Percentiles rank a stretch among this genome's conserved stretches.
These are phyloP conservation scores for Colletotrichum trifolii DNA, from an alignment of 2,329 filamentous ascomycete species.

Conservation along the genomic window DNA sequence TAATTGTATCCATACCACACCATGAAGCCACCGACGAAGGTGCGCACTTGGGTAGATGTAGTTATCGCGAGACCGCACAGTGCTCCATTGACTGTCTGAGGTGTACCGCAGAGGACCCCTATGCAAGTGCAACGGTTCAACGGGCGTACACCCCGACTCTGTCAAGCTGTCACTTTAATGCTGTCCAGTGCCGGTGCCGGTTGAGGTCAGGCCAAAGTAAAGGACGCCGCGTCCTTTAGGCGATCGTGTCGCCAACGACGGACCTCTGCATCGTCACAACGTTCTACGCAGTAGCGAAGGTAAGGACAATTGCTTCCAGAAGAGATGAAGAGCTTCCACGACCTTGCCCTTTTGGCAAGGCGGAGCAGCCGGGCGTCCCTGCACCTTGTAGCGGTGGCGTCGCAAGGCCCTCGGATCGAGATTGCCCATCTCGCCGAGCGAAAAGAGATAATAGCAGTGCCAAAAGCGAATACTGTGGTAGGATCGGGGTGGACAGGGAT, in stretches of 20 bases:
- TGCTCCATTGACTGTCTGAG: slow-evolving; percentile 11
- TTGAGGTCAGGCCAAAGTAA: too few species aligned
- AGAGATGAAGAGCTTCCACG: slow-evolving; percentile 30
- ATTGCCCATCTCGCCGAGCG: slow-evolving; percentile 21
- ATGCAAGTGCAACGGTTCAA: slow-evolving; percentile 15
- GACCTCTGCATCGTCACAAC: slow-evolving; percentile 10
- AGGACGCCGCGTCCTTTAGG: too few species aligned
- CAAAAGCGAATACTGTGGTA: slow-evolving; percentile 4
- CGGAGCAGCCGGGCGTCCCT: slow-evolving; percentile 31
- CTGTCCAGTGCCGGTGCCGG: too few species aligned
- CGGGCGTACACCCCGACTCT: not conserved
- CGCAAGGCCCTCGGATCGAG: slow-evolving; percentile 30
- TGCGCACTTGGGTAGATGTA: not conserved
- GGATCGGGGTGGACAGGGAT: slow-evolving; percentile 5
- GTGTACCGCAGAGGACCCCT: not conserved
- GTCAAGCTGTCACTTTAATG: too few species aligned
- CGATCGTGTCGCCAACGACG: too few species aligned
- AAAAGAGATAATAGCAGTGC: slow-evolving; percentile 19
- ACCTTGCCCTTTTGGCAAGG: slow-evolving; percentile 28
- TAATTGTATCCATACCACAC: not conserved
- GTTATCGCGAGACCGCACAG: slow-evolving; percentile 18
- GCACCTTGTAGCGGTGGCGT: slow-evolving; percentile 20
- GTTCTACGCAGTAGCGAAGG: not conserved
- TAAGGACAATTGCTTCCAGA: slow-evolving; percentile 27
- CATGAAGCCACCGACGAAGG: slow-evolving; percentile 5